Conservation (phyloP, 1,284 basidiomycete genomes). For the Moesziomyces sp. region DNA sequence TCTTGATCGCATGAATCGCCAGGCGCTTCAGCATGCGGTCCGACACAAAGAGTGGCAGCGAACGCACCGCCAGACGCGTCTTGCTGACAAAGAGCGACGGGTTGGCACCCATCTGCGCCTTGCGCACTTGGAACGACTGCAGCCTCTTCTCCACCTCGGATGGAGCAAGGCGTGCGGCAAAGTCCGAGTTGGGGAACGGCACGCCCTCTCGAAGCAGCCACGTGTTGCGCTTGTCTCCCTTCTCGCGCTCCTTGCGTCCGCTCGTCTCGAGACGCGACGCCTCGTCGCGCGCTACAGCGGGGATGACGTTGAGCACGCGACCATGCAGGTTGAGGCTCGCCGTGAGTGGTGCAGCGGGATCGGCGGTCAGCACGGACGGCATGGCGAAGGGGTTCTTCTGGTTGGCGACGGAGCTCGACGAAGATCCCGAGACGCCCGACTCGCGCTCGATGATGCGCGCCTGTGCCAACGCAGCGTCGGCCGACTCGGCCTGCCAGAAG, state of each 20-base stretch:
- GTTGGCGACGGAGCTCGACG: slow-evolving; percentile 12
- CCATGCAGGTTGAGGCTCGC: slow-evolving; percentile 88
- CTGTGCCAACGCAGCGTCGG: slow-evolving; percentile 84
- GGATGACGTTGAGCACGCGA: slow-evolving; percentile 87
- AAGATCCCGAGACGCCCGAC: slow-evolving; percentile 30
- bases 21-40: slow-evolving; percentile 90
- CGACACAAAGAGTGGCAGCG: slow-evolving; percentile 88
- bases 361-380: slow-evolving; percentile 75
- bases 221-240: slow-evolving; percentile 93
- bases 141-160: slow-evolving; percentile 60
- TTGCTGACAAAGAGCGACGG: slow-evolving; percentile 93
- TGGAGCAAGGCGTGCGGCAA: slow-evolving; percentile 42
- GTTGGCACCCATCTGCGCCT: slow-evolving; percentile 75
- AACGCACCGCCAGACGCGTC: slow-evolving; percentile 90
- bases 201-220: slow-evolving; percentile 90
- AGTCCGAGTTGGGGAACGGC: slow-evolving; percentile 58
- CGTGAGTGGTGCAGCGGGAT: slow-evolving; percentile 87
- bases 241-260: slow-evolving; percentile 80
- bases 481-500: slow-evolving; percentile 94
- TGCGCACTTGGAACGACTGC: slow-evolving; percentile 57
- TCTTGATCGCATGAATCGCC: slow-evolving; percentile 80
- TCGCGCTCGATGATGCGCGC: slow-evolving; percentile 70
- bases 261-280: slow-evolving; percentile 87
- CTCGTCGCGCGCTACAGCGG: slow-evolving; percentile 88
- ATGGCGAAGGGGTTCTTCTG: slow-evolving; percentile 61